phyloP scores from a whole-genome alignment of 2,329 filamentous ascomycete genomes.

The Phyllosticta ampelicida region DNA sequence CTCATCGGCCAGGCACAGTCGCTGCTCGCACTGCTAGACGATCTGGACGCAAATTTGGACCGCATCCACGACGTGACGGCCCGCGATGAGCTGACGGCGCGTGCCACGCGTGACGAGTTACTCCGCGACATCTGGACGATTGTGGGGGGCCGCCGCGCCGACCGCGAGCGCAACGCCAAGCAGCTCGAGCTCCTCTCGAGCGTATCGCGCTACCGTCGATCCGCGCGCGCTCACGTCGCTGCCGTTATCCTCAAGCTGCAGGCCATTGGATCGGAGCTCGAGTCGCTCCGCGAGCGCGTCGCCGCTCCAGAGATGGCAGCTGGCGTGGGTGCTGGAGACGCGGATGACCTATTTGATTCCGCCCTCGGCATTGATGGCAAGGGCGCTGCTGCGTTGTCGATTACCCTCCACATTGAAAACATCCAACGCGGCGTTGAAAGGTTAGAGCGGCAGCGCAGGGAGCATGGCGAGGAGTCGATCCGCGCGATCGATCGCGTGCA shows the following conservation, averaged over 20 bases:
- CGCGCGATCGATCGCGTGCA: background rate
- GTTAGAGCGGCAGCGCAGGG: conserved; percentile 52
- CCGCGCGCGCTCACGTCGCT: conserved; percentile 57
- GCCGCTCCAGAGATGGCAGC: conserved; percentile 51
- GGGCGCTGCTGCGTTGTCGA: conserved; percentile 30
- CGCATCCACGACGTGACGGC: conserved; percentile 59
- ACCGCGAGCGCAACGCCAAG: conserved; percentile 49
- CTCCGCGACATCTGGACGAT: conserved; percentile 63
- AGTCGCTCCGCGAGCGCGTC: conserved; percentile 61
- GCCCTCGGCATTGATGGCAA: background rate
- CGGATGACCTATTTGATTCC: background rate
- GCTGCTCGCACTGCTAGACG: conserved; percentile 53
- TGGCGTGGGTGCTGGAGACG: conserved; percentile 28
- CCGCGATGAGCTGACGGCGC: conserved; percentile 50
- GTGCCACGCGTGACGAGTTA: conserved; percentile 52
- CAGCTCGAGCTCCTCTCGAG: conserved; percentile 55
- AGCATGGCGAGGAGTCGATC: conserved; percentile 28
- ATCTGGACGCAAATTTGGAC: conserved; percentile 58
- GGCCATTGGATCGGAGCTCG: conserved; percentile 58
- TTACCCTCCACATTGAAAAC: conserved; percentile 64
- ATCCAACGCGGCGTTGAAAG: conserved; percentile 64
- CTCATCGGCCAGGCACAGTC: conserved; percentile 62
- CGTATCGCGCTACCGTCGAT: conserved; percentile 55
- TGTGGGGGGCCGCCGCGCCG: conserved; percentile 56
- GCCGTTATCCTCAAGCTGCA: conserved; percentile 62